Conservation (phyloP, 768 basidiomycete genomes). For the Calocybe gangraenosa region DNA sequence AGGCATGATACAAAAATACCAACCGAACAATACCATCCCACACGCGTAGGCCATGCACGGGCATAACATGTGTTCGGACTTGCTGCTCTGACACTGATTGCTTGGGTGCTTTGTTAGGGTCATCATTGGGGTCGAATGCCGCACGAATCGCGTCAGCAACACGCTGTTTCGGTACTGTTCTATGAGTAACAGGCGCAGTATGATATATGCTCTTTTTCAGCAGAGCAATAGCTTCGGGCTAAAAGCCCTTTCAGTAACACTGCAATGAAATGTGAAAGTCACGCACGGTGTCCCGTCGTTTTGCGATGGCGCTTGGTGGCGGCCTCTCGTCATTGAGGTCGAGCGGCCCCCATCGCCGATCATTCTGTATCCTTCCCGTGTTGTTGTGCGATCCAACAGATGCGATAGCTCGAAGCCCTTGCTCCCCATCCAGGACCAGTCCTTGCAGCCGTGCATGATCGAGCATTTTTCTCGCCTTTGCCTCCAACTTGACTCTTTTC, state of each 20-base stretch:
- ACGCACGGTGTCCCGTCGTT: conserved; percentile 60
- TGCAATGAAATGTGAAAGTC: neutral
- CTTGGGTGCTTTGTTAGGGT: conserved; percentile 40
- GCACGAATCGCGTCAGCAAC: conserved; percentile 40
- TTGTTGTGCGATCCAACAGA: conserved; percentile 2
- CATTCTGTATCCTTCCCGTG: conserved; percentile 30
- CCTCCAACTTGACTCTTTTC: conserved; percentile 38
- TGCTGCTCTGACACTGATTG: conserved; percentile 60
- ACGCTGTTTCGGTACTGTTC: conserved; percentile 45
- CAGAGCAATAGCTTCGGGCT: conserved; percentile 54
- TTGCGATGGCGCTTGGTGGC: conserved; percentile 69
- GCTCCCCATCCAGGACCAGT: conserved; percentile 22
- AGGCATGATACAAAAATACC: conserved; percentile 15
- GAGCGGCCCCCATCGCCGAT: conserved; percentile 49
- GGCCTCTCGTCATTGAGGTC: conserved; percentile 65
- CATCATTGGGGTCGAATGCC: conserved; percentile 46
- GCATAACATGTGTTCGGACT: conserved; percentile 32
- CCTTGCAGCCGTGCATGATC: conserved; percentile 45
- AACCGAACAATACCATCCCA: conserved; percentile 53
- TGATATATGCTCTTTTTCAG: conserved; percentile 54
- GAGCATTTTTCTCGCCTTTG: conserved; percentile 40
- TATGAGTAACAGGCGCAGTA: conserved; percentile 50
- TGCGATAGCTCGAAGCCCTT: neutral
- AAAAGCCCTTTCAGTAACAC: neutral
- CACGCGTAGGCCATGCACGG: conserved; percentile 50